Evolutionary conservation across 495 filamentous ascomycete genomes (phyloP), one percentile per base, ranked within the genome.

Genomic region (Arthonia radiata): DNA sequence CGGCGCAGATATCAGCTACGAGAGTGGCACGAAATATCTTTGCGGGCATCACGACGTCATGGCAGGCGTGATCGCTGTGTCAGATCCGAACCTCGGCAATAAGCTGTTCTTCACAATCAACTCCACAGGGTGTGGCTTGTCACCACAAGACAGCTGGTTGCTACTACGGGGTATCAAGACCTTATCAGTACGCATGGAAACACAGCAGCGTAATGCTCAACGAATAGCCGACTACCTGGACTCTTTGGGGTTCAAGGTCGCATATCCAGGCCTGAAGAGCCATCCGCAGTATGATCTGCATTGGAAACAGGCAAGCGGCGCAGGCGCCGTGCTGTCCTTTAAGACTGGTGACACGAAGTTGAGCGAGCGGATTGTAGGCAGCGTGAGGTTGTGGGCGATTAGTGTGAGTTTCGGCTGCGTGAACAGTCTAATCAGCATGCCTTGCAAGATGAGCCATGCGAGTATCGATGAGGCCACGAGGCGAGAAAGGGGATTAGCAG

Each of bases 41-140:
- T 93, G 82, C 0, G 86, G 86, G 10, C 86, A 97, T 47, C 86
- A 97, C 57, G 86, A 97, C 49, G 65, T 97, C 48, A 94, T 97
- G 86, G 89, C 86, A 4, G 86, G 86, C 27, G 78, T 97, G 17
- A 66, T 97, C 33, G 89, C 80, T 4, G 66, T 81, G 45, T 91
- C 91, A 41, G 71, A 83, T 42, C 44, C 62, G 4, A 48, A 59
- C 5, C 50, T 94, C 17, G 86, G 77, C 26, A 78, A 94, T 36
- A 76, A 72, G 40, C 66, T 97, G 42, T 94, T 72, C 54, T 91
- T 91, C 54, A 79, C 78, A 16, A 92, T 97, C 56, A 97, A 97
- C 46, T 59, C 77, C 8, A 83, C 81, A 1, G 86, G 86, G 21
- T 94, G 86, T 39, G 86, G 86, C 7, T 57, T 97, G 5, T 69